Evolutionary conservation across 352 stramenopile genomes (phyloP), one percentile per base, ranked within the genome.

Genomic region (Phytophthora pisi): DNA sequence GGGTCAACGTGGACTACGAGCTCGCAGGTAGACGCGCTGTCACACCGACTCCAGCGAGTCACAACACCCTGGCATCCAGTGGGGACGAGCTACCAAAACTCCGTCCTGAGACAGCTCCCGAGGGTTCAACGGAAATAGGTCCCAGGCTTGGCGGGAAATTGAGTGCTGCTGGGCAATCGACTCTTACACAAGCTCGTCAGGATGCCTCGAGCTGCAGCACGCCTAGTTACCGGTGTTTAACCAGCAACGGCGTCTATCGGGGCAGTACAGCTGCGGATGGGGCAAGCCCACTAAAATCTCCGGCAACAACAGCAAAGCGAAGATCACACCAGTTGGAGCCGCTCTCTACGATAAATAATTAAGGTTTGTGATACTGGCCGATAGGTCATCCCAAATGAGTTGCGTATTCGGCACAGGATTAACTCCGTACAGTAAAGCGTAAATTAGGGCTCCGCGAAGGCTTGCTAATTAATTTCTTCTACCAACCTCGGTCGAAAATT

Each of bases 1-100:
- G 75, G 34, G 60, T 92, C 9, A 86, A 89, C 34, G 66, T 92
- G 30, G 84, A 90, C 2, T 72, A 66, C 4, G 84, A 90, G 53
- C 71, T 92, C 9, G 79, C 76, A 20, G 51, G 71, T 23, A 65
- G 78, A 4, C 60, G 73, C 11, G 59, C 65, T 9, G 23, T 64
- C 15, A 75, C 64, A 2, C 50, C 66, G 7, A 60, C 68, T 42
- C 58, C 20, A 61, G 42, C 31, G 51, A 79, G 47, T 49, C 73
- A 4, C 34, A 61, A 6, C 34, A 58, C 15, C 30, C 23, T 64
- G 47, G 8, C 51, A 42, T 66, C 43, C 53, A 69, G 20, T 47
- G 62, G 53, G 64, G 75, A 66, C 24, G 83, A 81, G 26, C 60
- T 86, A 23, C 78, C 78, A 9, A 84, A 86, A 53, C 61, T 86